Percentiles rank a stretch among this genome's conserved stretches.
Conservation (phyloP, 345 rosid genomes). For the Gynandropsis gynandra region DNA sequence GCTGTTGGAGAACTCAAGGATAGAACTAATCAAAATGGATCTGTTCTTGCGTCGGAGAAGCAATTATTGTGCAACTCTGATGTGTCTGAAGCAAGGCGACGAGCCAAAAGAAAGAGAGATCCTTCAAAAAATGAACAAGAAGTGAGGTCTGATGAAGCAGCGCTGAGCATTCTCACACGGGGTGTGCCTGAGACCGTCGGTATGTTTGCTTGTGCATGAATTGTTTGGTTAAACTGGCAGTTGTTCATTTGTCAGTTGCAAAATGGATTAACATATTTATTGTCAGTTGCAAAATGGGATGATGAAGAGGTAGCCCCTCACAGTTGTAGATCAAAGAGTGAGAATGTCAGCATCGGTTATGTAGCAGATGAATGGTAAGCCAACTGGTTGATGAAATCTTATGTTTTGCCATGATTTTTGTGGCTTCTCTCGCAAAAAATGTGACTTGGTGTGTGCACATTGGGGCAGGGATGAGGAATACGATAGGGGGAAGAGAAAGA, state of each 20-base stretch:
- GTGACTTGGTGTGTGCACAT: neutral
- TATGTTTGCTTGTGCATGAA: conserved; percentile 8
- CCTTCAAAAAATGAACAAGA: conserved; percentile 18
- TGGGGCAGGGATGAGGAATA: conserved; percentile 85
- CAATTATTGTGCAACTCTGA: conserved; percentile 15
- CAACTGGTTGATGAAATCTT: no score
- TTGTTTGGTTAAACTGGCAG: neutral
- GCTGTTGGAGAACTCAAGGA: conserved; percentile 30
- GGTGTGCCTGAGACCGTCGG: conserved; percentile 33
- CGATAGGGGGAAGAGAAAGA: conserved; percentile 90
- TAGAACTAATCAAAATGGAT: conserved; percentile 37
- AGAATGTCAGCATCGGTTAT: conserved; percentile 45
- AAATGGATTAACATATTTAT: conserved; percentile 10
- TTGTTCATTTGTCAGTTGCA: neutral
- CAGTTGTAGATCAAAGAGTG: conserved; percentile 28
- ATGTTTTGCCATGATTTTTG: neutral
- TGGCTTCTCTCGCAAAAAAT: no score
- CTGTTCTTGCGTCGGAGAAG: conserved; percentile 33
- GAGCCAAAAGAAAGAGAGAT: conserved; percentile 28
- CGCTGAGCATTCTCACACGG: conserved; percentile 18
- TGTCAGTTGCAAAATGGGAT: conserved; percentile 67
- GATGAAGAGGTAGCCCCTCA: conserved; percentile 35
- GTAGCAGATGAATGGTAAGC: conserved; percentile 88
- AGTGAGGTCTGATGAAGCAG: conserved; percentile 14
- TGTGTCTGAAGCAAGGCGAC: conserved; percentile 17